phyloP scores from a whole-genome alignment of 2,329 filamentous ascomycete species.

The Arthrobotrys pseudoclavata region DNA sequence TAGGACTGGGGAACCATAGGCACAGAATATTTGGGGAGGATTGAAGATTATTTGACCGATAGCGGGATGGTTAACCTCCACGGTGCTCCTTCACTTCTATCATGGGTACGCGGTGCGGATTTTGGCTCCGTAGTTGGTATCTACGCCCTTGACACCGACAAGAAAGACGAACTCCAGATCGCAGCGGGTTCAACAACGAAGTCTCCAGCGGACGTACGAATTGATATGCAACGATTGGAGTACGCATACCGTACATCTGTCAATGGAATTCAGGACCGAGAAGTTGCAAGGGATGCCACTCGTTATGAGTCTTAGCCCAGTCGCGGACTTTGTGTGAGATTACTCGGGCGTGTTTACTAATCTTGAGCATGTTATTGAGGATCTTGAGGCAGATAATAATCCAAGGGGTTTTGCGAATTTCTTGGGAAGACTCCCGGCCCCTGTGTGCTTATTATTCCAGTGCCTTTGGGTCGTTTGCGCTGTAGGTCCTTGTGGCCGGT shows the following conservation, averaged over 20 bases:
- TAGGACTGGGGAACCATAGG: constrained; percentile 19
- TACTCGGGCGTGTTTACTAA: neutral
- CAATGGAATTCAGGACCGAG: neutral
- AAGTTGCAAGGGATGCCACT: neutral
- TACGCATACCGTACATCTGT: neutral
- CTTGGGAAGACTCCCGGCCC: neutral
- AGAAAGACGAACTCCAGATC: constrained; percentile 1
- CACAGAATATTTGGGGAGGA: constrained; percentile 22
- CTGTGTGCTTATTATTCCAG: neutral
- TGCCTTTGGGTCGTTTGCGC: neutral
- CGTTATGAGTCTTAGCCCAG: too few relatives aligned
- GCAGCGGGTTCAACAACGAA: neutral
- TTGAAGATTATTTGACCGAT: neutral
- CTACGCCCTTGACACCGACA: constrained; percentile 22
- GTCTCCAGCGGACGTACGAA: neutral
- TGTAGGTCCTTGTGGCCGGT: neutral
- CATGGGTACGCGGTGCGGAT: constrained; percentile 18
- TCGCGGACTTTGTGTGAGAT: neutral
- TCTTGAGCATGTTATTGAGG: neutral
- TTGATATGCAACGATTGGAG: neutral
- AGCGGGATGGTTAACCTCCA: neutral
- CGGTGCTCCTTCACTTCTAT: neutral
- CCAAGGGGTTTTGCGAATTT: neutral
- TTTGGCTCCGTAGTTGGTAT: constrained; percentile 27
- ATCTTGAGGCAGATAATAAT: neutral